phyloP scores from a whole-genome alignment of 768 basidiomycete genomes.

The Podaxis pistillaris region DNA sequence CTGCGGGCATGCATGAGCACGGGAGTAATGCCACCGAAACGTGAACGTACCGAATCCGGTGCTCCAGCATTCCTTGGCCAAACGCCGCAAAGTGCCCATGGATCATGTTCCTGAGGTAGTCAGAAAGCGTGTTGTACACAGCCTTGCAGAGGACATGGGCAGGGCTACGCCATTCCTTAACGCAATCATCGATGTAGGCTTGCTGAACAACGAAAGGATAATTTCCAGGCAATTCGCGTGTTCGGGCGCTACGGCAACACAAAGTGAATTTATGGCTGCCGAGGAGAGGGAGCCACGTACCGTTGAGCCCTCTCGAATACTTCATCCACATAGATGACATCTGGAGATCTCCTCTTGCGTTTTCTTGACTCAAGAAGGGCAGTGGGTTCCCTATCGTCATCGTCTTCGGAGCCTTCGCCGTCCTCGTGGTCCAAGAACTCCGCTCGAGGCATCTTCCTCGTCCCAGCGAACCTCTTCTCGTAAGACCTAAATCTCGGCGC shows the following conservation, averaged over 20 bases:
- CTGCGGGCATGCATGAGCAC: conserved; percentile 10
- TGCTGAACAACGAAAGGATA: conserved; percentile 64
- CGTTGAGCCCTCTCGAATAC: conserved; percentile 21
- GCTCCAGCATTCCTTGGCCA: conserved; percentile 51
- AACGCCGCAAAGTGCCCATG: conserved; percentile 47
- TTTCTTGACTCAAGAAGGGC: neutral
- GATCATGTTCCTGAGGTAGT: conserved; percentile 43
- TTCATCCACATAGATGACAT: conserved; percentile 25
- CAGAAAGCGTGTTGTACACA: conserved; percentile 34
- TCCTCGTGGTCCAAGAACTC: conserved; percentile 16
- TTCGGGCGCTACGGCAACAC: conserved; percentile 43
- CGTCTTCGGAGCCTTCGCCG: conserved; percentile 19
- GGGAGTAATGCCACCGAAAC: neutral
- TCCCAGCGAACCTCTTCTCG: conserved; percentile 8
- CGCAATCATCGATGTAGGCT: conserved; percentile 44
- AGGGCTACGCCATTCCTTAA: conserved; percentile 48
- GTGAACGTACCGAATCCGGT: conserved; percentile 37
- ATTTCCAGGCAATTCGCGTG: conserved; percentile 67
- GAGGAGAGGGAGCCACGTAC: conserved; percentile 1
- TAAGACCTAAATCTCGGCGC: conserved; percentile 14
- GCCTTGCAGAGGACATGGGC: conserved; percentile 43
- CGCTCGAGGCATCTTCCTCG: neutral
- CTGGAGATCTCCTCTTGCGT: neutral
- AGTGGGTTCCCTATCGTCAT: neutral
- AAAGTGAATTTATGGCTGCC: neutral